Base-by-base conservation (phyloP, 352 stramenopile species). In the Globisporangium irregulare region DNA sequence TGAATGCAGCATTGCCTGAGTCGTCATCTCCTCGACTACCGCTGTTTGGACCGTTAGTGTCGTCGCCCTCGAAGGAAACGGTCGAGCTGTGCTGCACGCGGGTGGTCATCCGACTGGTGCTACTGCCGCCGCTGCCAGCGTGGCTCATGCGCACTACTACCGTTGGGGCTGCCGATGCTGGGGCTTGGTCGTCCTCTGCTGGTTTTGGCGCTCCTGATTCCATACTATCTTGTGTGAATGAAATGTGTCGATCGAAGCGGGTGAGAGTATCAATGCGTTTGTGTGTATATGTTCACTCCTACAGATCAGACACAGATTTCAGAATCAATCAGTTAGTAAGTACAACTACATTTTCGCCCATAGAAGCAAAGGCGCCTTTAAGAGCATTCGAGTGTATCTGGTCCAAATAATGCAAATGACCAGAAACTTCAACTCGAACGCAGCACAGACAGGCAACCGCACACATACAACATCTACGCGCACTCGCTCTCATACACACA, bases 1-100 rank as follows among this genome's bases (percentile, higher is more conserved):
- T 43, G 34, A 51, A 24, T n/a, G 24, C 24, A 32, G 56, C 18
- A 32, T 20, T 61, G 1, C 41, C 20, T 12, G n/a, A 55, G 29
- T 36, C 36, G n/a, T 24, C 32, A 22, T 61, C 32, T 46, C 32
- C 55, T 15, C 55, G 27, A 60, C 27, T 66, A 32, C 56, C 29
- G 4, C 29, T 32, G 29, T 32, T 32, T 32, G 29, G 29, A 32
- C 4, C 29, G 29, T 32, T 32, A 3, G 27, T 32, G 27, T 32
- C 48, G 27, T 58, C 36, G 27, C 18, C 20, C 20, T 50, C 41
- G 1, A 50, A 18, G 4, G 41, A 50, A 14, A 50, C 4, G 15
- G 41, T 50, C 41, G 41, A 50, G 41, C 41, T 50, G 6, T 50
- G 41, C 41, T 20, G 41, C 41, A n/a, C 15, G 15, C 41, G 41